phyloP scores from a whole-genome alignment of 2,329 filamentous ascomycete genomes.

The Didymella pinodella region DNA sequence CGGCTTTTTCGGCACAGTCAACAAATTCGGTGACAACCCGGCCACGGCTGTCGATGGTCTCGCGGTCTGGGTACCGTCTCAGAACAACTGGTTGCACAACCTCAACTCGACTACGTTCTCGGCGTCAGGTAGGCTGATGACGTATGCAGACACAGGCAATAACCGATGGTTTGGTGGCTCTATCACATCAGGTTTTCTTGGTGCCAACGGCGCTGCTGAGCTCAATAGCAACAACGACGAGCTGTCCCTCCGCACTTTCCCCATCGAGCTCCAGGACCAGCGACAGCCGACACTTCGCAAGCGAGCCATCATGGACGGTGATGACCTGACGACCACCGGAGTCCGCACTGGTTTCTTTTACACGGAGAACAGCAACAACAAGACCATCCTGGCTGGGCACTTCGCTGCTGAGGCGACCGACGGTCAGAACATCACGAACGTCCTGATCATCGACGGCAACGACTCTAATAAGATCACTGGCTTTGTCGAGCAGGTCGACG shows the following conservation, averaged over 20 bases:
- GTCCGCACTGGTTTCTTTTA: constrained; percentile 85
- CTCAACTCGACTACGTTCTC: constrained; percentile 68
- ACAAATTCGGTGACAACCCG: constrained; percentile 69
- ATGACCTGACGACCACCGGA: constrained; percentile 65
- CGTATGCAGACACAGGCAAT: constrained; percentile 67
- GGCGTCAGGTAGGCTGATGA: constrained; percentile 76
- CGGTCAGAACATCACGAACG: constrained; percentile 76
- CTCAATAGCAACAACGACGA: constrained; percentile 55
- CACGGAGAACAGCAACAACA: constrained; percentile 71
- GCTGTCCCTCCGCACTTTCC: constrained; percentile 57
- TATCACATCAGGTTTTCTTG: constrained; percentile 76
- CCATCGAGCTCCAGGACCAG: constrained; percentile 35
- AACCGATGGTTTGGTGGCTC: constrained; percentile 82
- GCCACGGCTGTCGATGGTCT: constrained; percentile 75
- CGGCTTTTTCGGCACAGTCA: constrained; percentile 78
- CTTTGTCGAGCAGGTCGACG: constrained; percentile 69
- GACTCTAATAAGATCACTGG: constrained; percentile 72
- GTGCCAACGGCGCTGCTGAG: constrained; percentile 75
- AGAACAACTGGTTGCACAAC: constrained; percentile 86
- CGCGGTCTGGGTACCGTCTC: constrained; percentile 89
- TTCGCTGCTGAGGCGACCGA: constrained; percentile 76
- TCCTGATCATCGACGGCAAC: constrained; percentile 82
- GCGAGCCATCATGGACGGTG: constrained; percentile 52
- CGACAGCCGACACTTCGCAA: constrained; percentile 48
- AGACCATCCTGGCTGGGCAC: constrained; percentile 87